These are phyloP conservation scores for Pseudoneurospora amorphoporcata DNA, from an alignment of 495 filamentous ascomycete genomes.

Conservation along the genomic window DNA sequence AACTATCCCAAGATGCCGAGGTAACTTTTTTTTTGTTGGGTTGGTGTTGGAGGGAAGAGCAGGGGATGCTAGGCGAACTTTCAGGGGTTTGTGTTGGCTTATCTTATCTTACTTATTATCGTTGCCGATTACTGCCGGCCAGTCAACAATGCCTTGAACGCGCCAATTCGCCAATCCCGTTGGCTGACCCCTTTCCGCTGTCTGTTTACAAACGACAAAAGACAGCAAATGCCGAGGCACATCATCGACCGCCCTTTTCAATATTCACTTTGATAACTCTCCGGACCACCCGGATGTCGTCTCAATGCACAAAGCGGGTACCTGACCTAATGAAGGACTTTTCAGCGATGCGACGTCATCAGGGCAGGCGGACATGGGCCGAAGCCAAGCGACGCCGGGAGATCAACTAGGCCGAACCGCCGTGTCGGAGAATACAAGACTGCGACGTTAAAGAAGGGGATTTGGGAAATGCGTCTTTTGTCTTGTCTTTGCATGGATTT, in stretches of 20 bases:
- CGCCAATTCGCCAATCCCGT: not conserved
- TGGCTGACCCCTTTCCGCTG: not conserved
- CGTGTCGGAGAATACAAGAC: not conserved
- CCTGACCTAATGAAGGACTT: not conserved
- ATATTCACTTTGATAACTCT: not conserved
- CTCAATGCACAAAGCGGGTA: not conserved
- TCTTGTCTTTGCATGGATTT: not conserved
- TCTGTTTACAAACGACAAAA: not conserved
- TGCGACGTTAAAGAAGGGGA: not conserved
- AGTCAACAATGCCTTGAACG: not conserved
- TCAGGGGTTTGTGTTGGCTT: not conserved
- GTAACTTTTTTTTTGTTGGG: not conserved
- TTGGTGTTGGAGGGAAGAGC: not conserved
- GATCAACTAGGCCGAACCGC: not conserved
- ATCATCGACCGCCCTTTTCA: not conserved
- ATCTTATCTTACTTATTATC: not conserved
- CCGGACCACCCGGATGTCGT: not conserved
- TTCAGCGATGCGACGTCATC: no score
- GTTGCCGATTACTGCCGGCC: not conserved
- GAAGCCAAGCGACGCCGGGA: not conserved
- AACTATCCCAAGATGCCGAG: not conserved
- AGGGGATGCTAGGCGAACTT: not conserved
- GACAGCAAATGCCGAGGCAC: not conserved
- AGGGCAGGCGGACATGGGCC: not conserved
- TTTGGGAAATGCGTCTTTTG: not conserved